Percentiles rank a stretch among this genome's conserved stretches.
Evolutionary conservation across 2,329 filamentous ascomycete genomes (phyloP).

Genomic region (Fusarium dimerum): DNA sequence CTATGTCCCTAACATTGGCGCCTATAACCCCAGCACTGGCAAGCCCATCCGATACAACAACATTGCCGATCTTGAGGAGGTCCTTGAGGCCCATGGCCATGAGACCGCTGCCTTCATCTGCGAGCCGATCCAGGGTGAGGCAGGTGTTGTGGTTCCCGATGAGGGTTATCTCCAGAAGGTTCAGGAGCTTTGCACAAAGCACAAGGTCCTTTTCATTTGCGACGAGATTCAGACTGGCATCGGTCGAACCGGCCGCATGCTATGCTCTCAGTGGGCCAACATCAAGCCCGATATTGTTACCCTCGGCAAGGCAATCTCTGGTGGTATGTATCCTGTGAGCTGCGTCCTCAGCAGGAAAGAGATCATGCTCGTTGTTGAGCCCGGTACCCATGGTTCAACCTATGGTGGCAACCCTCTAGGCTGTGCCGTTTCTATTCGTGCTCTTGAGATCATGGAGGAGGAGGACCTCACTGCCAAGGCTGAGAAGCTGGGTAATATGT

Average conservation of each 20-base stretch:
- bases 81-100: conserved; percentile 21
- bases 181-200: conserved; percentile 84
- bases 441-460: conserved; percentile 90
- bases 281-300: conserved; percentile 96
- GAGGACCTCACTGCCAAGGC: conserved; percentile 84
- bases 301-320: conserved; percentile 95
- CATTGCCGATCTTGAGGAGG: conserved; percentile 21
- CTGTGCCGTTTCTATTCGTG: conserved; percentile 92
- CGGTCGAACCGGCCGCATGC: conserved; percentile 88
- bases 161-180: conserved; percentile 75
- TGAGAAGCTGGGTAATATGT: conserved; percentile 76
- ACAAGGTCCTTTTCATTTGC: conserved; percentile 94
- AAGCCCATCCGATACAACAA: conserved; percentile 23
- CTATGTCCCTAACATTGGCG: conserved; percentile 86
- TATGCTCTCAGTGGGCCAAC: conserved; percentile 91
- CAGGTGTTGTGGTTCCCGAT: conserved; percentile 92
- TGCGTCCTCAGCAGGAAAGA: conserved; percentile 86
- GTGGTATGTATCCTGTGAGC: conserved; percentile 98
- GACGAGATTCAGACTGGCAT: conserved; percentile 99
- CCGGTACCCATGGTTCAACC: conserved; percentile 96
- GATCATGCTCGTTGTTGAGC: conserved; percentile 93
- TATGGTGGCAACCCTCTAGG: conserved; percentile 97
- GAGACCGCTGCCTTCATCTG: conserved; percentile 24
- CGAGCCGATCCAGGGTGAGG: conserved; percentile 69
- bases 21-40: conserved; percentile 40